Evolutionary conservation across 2,329 filamentous ascomycete species (phyloP).

Genomic region (Microdochium nivale): DNA sequence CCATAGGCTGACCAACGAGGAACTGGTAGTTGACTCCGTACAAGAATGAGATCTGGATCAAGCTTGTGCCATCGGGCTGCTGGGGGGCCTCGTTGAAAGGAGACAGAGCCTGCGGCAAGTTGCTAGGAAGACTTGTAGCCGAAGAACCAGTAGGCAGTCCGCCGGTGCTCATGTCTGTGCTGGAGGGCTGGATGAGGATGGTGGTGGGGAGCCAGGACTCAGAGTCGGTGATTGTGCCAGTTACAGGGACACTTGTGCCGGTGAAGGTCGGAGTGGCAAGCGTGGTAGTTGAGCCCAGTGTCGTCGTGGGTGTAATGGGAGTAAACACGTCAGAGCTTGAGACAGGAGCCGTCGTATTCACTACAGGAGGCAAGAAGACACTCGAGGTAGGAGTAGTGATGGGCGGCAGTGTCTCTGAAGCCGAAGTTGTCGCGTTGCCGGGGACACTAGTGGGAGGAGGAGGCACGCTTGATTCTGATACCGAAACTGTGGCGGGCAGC

Average conservation of each 20-base stretch:
- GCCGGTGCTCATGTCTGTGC: slow-evolving; percentile 29
- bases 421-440: slow-evolving; percentile 3
- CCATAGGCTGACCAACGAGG: slow-evolving; percentile 61
- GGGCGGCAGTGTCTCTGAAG: slow-evolving; percentile 4
- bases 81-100: slow-evolving; percentile 48
- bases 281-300: slow-evolving; percentile 2
- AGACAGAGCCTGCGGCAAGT: slow-evolving; percentile 66
- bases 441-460: not conserved
- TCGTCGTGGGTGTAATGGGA: slow-evolving; percentile 8
- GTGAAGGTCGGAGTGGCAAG: slow-evolving; percentile 1
- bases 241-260: slow-evolving; percentile 30
- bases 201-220: slow-evolving; percentile 48
- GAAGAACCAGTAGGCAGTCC: slow-evolving; percentile 32
- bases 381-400: slow-evolving; percentile 2
- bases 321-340: slow-evolving; percentile 7
- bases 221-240: slow-evolving; percentile 32
- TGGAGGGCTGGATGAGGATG: slow-evolving; percentile 46
- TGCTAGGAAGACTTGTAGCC: slow-evolving; percentile 49
- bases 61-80: slow-evolving; percentile 53
- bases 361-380: not conserved
- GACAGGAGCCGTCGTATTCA: not conserved
- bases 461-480: not conserved
- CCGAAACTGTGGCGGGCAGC: no score
- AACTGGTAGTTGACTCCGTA: slow-evolving; percentile 77
- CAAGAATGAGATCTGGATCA: slow-evolving; percentile 80